Base-by-base conservation (phyloP, 2,329 filamentous ascomycete genomes). In the Diplodia intermedia region DNA sequence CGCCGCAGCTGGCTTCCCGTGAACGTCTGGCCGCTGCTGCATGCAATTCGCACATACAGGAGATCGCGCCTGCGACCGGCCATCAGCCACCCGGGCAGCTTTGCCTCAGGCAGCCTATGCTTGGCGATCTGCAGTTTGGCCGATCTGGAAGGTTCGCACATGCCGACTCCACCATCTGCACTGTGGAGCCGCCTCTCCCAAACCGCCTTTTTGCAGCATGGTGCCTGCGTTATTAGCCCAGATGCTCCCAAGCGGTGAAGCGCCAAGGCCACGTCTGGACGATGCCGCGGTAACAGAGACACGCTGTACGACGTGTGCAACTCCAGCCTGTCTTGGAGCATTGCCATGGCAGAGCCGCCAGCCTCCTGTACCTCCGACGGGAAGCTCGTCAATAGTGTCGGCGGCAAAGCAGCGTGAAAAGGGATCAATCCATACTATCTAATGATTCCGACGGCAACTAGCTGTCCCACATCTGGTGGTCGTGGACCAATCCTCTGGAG, bases 141-240 rank as follows among this genome's bases (percentile, higher is more conserved):
- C 60, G 60, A 63, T 63, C 60, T 63, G 47, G 60, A 63, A 63
- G 60, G 31, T 63, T 63, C 60, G 60, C 57, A 49, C 40, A 49
- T 50, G 57, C 40, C 38, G 36, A 38, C 43, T 47, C 43, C 43
- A n/a, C 40, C 43, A 31, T 20, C 56, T 49, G 40, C 40, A 61
- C 57, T 60, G 36, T 60, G 31, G 54, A 36, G 54, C n/a, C 33
- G 54, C 33, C 54, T 12, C n/a, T 31, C 40, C 40, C 43, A 43
- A 63, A 63, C 43, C 15, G 43, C 47, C 47, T 29, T 36, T 36
- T 23, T 62, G 57, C 57, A 62, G 40, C 57, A 14, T 38, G 60
- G 56, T 61, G 38, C 56, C 29, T 20, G 36, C 55, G 55, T 40
- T 29, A 15, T 33, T 20, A 15, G 14, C 26, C 40, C 8, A n/a